Conservation (phyloP, 495 filamentous ascomycete species). For the Tuber melanosporum region DNA sequence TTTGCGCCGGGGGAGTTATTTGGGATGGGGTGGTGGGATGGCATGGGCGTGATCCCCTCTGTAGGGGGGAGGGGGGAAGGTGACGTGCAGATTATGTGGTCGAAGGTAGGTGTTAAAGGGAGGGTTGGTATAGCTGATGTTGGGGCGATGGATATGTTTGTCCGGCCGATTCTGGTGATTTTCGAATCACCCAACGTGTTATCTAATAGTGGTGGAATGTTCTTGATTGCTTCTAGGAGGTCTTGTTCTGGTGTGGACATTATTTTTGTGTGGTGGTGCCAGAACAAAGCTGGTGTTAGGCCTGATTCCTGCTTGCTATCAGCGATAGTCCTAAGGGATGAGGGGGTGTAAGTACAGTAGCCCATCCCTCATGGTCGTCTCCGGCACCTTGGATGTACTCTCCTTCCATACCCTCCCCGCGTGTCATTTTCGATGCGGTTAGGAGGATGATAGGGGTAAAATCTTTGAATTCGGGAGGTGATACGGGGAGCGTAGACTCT, state of each 20-base stretch:
- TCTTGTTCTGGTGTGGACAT: slow-evolving; percentile 20
- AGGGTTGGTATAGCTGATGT: background rate
- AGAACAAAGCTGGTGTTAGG: slow-evolving; percentile 70
- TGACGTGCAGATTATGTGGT: slow-evolving; percentile 1
- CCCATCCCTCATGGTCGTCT: slow-evolving; percentile 90
- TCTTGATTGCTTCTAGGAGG: slow-evolving; percentile 10
- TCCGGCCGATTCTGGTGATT: background rate
- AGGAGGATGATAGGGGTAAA: slow-evolving; percentile 70
- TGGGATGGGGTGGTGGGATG: slow-evolving; percentile 30
- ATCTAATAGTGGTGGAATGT: background rate
- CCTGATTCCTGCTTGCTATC: slow-evolving; percentile 45
- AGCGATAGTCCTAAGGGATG: background rate
- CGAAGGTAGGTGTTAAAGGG: background rate
- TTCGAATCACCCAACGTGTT: background rate
- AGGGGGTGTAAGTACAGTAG: slow-evolving; percentile 42
- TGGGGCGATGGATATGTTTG: background rate
- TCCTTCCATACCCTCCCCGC: slow-evolving; percentile 58
- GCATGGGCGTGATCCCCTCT: background rate
- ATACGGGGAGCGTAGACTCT: slow-evolving; percentile 40
- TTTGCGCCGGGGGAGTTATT: slow-evolving; percentile 1
- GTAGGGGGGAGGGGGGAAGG: background rate
- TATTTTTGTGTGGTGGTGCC: slow-evolving; percentile 52
- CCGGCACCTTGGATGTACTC: slow-evolving; percentile 92
- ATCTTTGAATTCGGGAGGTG: slow-evolving; percentile 46
- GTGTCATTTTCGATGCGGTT: slow-evolving; percentile 65